Conservation (phyloP, 1,284 basidiomycete genomes). For the Sutorius eximius region DNA sequence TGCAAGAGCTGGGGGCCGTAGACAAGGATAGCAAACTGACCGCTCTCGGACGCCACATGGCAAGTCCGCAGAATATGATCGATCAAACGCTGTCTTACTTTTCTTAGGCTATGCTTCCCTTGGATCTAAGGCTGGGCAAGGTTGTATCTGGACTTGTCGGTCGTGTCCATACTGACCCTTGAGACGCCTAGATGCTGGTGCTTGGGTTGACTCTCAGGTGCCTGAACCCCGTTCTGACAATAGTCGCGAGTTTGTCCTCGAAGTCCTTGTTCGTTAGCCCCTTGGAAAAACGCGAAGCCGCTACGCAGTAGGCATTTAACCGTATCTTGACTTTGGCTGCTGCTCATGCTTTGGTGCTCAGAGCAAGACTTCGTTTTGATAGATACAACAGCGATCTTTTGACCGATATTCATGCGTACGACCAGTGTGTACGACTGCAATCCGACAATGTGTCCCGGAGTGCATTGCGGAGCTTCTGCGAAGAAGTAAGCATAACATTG, state of each 20-base stretch:
- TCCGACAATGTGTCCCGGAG: conserved; percentile 48
- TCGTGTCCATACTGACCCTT: conserved; percentile 2
- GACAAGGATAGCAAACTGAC: conserved; percentile 67
- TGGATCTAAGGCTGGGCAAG: conserved; percentile 90
- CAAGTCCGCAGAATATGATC: conserved; percentile 31
- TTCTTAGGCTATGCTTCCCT: conserved; percentile 72
- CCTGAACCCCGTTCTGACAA: conserved; percentile 73
- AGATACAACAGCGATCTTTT: conserved; percentile 83
- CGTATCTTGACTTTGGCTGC: background rate
- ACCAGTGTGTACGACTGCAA: conserved; percentile 60
- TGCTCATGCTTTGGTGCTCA: conserved; percentile 29
- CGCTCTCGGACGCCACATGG: conserved; percentile 82
- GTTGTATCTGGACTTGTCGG: conserved; percentile 35
- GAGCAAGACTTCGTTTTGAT: conserved; percentile 69
- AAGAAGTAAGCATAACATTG: conserved; percentile 53
- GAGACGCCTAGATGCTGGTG: conserved; percentile 70
- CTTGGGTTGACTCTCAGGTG: conserved; percentile 81
- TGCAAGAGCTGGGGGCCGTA: conserved; percentile 82
- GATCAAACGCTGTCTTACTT: background rate
- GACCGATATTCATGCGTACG: conserved; percentile 79
- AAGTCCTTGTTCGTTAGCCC: conserved; percentile 86
- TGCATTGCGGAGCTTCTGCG: conserved; percentile 68
- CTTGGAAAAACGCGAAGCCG: conserved; percentile 82
- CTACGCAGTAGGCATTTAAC: conserved; percentile 51
- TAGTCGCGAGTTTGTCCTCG: conserved; percentile 81